Conservation (phyloP, 768 basidiomycete genomes). For the Dentipellis fragilis region DNA sequence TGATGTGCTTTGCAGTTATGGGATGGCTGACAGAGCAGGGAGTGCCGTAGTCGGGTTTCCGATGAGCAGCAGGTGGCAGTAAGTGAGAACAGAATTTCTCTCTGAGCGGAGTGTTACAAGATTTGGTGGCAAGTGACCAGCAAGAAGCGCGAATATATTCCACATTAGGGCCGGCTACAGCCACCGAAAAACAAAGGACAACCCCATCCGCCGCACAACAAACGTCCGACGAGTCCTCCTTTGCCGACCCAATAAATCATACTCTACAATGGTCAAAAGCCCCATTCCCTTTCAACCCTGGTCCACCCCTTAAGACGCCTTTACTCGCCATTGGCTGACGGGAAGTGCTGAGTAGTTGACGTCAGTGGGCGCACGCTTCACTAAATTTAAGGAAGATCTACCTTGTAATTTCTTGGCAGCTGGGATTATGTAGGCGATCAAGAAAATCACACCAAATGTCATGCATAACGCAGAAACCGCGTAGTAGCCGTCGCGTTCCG, state of each 20-base stretch:
- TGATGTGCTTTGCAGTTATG: not conserved
- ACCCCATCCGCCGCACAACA: not conserved
- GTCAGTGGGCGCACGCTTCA: not conserved
- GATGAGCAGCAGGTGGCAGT: too few species aligned
- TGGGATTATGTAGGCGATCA: constrained; percentile 73
- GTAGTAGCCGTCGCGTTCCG: constrained; percentile 89
- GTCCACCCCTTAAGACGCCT: not conserved
- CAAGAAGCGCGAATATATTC: not conserved
- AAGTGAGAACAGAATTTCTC: not conserved
- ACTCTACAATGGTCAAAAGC: not conserved
- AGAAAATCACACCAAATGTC: constrained; percentile 58
- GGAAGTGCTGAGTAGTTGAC: constrained; percentile 41
- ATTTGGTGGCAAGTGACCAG: not conserved
- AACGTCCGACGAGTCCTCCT: not conserved
- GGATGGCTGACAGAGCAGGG: not conserved
- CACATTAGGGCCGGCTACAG: not conserved
- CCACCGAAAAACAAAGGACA: not conserved
- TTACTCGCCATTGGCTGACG: constrained; percentile 59
- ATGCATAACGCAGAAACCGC: constrained; percentile 75
- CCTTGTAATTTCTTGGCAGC: constrained; percentile 81
- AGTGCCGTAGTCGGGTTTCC: too few species aligned
- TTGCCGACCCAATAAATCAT: not conserved
- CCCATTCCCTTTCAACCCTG: too few species aligned
- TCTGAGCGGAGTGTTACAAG: not conserved
- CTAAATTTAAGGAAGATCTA: constrained; percentile 26